These are phyloP conservation scores for Baorangia bicolor DNA, from an alignment of 768 basidiomycete species.

Conservation along the genomic window DNA sequence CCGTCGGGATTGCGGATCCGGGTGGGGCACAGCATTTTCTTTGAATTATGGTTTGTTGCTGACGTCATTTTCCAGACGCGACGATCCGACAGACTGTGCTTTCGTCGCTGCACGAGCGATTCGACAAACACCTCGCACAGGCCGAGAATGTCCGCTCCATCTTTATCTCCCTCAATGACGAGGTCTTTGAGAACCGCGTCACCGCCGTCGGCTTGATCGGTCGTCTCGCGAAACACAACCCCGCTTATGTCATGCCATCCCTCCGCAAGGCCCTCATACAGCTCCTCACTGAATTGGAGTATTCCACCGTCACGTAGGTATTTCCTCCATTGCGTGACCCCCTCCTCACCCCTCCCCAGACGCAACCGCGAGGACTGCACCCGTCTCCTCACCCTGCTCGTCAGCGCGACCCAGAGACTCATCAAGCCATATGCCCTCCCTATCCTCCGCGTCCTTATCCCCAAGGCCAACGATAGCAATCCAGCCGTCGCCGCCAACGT, in stretches of 20 bases:
- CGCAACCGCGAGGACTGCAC: conserved; percentile 92
- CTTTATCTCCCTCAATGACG: conserved; percentile 97
- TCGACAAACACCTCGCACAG: conserved; percentile 96
- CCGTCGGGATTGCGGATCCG: conserved; percentile 94
- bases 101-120: conserved; percentile 83
- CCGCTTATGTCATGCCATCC: conserved; percentile 98
- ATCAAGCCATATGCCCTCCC: conserved; percentile 96
- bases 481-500: conserved; percentile 90
- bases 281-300: conserved; percentile 93
- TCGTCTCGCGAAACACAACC: conserved; percentile 90
- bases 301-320: conserved; percentile 83
- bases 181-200: conserved; percentile 90
- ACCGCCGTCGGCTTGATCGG: conserved; percentile 92
- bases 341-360: conserved; percentile 37
- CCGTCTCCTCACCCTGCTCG: conserved; percentile 81
- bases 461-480: conserved; percentile 83
- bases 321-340: background rate
- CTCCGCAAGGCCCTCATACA: conserved; percentile 94
- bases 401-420: conserved; percentile 87
- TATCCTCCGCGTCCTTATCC: conserved; percentile 88
- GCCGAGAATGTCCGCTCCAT: conserved; percentile 97
- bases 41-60: conserved; percentile 5
- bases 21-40: conserved; percentile 45
- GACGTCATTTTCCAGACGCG: conserved; percentile 45
- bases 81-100: conserved; percentile 85